These are phyloP conservation scores for Globisporangium ultimum DNA, from an alignment of 352 stramenopile species.

Conservation along the genomic window DNA sequence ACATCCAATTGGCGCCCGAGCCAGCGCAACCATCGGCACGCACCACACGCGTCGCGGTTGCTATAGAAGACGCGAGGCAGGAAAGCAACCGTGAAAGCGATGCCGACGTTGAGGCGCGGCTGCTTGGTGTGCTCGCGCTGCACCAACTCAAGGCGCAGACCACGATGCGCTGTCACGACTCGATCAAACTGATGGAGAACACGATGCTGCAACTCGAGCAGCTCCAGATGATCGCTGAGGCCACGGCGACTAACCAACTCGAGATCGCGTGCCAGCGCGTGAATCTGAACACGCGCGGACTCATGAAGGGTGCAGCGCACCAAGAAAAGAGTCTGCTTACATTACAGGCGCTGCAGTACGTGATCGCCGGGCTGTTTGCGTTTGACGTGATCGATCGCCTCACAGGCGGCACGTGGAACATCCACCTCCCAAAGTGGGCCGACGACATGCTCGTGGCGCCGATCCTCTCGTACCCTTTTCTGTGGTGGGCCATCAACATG, in stretches of 20 bases:
- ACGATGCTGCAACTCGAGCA: constrained; percentile 93
- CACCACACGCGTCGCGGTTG: neutral
- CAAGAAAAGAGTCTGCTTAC: constrained; percentile 64
- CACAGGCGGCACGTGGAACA: constrained; percentile 90
- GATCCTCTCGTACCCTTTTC: constrained; percentile 43
- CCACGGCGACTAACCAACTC: constrained; percentile 89
- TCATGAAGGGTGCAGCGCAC: constrained; percentile 79
- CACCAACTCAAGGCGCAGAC: constrained; percentile 87
- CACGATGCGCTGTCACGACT: constrained; percentile 91
- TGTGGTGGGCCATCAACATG: constrained; percentile 92
- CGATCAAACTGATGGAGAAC: constrained; percentile 95
- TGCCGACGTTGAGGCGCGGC: constrained; percentile 45
- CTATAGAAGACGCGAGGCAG: neutral
- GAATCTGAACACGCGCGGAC: constrained; percentile 84
- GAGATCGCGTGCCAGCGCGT: constrained; percentile 86
- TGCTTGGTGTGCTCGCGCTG: constrained; percentile 93
- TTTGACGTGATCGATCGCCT: constrained; percentile 96
- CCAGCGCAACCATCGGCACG: constrained; percentile 17
- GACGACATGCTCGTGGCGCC: constrained; percentile 34
- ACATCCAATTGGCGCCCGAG: constrained; percentile 36
- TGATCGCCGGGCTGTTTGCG: constrained; percentile 90
- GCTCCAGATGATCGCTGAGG: constrained; percentile 91
- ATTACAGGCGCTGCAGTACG: constrained; percentile 89
- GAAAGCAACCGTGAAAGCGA: constrained; percentile 24
- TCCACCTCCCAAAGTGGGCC: constrained; percentile 83